Base-by-base conservation (phyloP, 2,329 filamentous ascomycete genomes). In the Alternaria dauci region DNA sequence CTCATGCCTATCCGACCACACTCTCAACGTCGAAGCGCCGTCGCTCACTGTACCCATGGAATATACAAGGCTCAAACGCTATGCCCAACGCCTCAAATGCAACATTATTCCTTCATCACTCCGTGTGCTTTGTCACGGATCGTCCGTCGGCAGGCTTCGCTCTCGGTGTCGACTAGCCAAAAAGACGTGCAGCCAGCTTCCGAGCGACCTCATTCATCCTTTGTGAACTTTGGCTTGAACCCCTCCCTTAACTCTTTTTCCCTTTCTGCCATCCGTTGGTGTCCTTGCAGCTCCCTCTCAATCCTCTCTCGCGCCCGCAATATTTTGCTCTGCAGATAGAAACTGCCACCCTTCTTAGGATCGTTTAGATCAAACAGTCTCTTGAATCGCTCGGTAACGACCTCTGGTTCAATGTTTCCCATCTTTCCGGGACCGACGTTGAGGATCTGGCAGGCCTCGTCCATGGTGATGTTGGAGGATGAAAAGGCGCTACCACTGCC, bases 281-380 rank as follows among this genome's bases (percentile, higher is more conserved):
- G 86, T 60, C 91, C 88, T 66, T 89, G 85, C 41, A 95, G 83
- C 81, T 99, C 94, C 72, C 90, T 86, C 83, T 98, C 94, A 81
- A 99, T 91, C 66, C 95, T 85, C 82, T 99, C 94, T 72, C 94
- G 88, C 59, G 95, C 95, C 64, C 95, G 86, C 70, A 98, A 81
- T 56, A 99, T 88, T 83, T 99, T 99, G 85, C 94, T 98, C 82
- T 99, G 95, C 50, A 99, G 85, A 80, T 99, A 99, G 81, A 99
- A 99, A 74, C 93, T 97, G 54, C 95, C 95, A 36, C 95, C 95
- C 76, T 97, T 97, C 80, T 96, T 86, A 11, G 95, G 94, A 67
- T 99, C 92, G 82, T 99, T 99, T 71, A 88, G 83, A 80, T 99
- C 95, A 78, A 97, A 99, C 48, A 99, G 83, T 67, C 90, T 89